A percentile compares a stretch with the other conserved stretches of the same genome.
These are phyloP conservation scores for Mortierella hygrophila DNA, from an alignment of 192 early-diverging fungal species.

Conservation along the genomic window DNA sequence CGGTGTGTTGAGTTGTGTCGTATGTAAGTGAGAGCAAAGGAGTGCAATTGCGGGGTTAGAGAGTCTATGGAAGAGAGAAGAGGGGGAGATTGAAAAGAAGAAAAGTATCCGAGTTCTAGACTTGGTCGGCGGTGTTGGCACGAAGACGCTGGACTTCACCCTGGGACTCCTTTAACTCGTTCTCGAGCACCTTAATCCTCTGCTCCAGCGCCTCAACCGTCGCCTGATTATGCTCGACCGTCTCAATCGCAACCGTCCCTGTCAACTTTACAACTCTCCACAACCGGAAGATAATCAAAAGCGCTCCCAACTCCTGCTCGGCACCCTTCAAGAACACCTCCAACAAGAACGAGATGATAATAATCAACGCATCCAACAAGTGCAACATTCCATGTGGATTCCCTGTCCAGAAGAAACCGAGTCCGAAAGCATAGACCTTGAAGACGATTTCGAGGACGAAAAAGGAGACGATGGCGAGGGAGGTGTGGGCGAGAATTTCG, in stretches of 20 bases:
- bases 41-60: not conserved
- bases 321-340: conserved; percentile 66
- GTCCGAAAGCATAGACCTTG: conserved; percentile 63
- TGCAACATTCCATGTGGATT: conserved; percentile 59
- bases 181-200: conserved; percentile 24
- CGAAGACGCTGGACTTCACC: conserved; percentile 42
- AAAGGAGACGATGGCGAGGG: conserved; percentile 57
- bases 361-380: conserved; percentile 61
- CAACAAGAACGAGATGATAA: conserved; percentile 62
- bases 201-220: not conserved
- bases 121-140: conserved; percentile 29
- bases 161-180: conserved; percentile 29
- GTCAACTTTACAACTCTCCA: conserved; percentile 68
- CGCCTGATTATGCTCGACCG: conserved; percentile 36
- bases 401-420: conserved; percentile 54
- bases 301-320: conserved; percentile 62
- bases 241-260: conserved; percentile 60
- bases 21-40: no score
- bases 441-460: conserved; percentile 67
- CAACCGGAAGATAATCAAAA: conserved; percentile 68
- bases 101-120: not conserved
- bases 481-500: conserved; percentile 53
- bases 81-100: not conserved
- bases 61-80: not conserved
- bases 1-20: no score